Evolutionary conservation across 305 asterid genomes (phyloP).

Genomic region (Solanum aculeatissimum): DNA sequence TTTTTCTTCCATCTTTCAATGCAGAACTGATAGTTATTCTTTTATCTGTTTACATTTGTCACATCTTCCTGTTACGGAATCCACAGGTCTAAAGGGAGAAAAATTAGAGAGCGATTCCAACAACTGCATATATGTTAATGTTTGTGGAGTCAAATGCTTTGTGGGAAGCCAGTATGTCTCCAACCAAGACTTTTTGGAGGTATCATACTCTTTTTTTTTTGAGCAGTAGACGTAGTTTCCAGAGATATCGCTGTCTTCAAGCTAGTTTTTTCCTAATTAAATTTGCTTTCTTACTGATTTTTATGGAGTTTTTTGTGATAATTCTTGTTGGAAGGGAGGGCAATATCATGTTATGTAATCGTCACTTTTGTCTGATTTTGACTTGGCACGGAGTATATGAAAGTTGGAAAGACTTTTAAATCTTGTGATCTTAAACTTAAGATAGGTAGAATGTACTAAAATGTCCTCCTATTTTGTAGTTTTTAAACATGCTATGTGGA

Average conservation of each 20-base stretch:
- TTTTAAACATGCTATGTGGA: too few species aligned
- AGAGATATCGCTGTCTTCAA: not conserved
- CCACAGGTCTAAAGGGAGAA: conserved; percentile 22
- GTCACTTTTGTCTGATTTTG: not conserved
- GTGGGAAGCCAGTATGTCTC: conserved; percentile 61
- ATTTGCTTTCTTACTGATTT: not conserved
- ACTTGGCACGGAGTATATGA: not conserved
- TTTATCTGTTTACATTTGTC: not conserved
- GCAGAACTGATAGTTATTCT: not conserved
- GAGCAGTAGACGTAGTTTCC: not conserved
- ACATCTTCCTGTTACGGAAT: not conserved
- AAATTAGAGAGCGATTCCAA: conserved; percentile 12
- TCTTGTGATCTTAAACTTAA: not conserved
- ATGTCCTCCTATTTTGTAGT: too few species aligned
- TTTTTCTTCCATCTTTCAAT: not conserved
- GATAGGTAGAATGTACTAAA: not conserved
- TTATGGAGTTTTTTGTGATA: not conserved
- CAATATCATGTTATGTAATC: not conserved
- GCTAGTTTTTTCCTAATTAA: not conserved
- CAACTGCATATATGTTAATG: conserved; percentile 40
- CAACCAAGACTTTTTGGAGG: conserved; percentile 78
- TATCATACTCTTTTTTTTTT: conserved; percentile 3
- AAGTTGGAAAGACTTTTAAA: not conserved
- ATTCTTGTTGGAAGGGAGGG: not conserved
- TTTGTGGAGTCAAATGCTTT: conserved; percentile 53